phyloP scores from a whole-genome alignment of 805 yeast genomes.

The Kluyveromyces dobzhanskii region DNA sequence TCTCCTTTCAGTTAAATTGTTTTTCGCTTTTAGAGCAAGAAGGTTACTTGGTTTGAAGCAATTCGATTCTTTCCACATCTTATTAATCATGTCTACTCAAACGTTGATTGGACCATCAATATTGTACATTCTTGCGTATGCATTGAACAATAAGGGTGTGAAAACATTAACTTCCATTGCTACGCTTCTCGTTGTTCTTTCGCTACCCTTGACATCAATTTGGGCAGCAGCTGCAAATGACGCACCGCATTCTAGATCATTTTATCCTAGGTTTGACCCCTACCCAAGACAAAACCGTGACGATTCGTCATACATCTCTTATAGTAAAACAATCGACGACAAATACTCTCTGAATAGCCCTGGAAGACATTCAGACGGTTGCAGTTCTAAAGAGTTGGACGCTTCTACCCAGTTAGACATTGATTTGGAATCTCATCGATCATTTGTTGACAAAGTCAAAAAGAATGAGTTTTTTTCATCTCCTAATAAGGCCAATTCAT shows the following conservation, averaged over 20 bases:
- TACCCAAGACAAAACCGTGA: conserved; percentile 5
- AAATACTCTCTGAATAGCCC: conserved; percentile 1
- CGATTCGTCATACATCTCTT: conserved; percentile 4
- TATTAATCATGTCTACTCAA: conserved; percentile 75
- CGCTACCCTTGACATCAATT: conserved; percentile 75
- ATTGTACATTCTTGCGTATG: conserved; percentile 49
- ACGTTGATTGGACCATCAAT: conserved; percentile 73
- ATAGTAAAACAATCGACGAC: conserved; percentile 1
- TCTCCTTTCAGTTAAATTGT: conserved; percentile 55
- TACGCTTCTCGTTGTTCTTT: conserved; percentile 53
- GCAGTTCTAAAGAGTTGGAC: conserved; percentile 1
- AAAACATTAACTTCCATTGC: conserved; percentile 45
- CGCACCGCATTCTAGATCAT: conserved; percentile 34
- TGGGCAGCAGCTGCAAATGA: conserved; percentile 76
- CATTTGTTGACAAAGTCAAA: background rate
- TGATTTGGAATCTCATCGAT: conserved; percentile 1
- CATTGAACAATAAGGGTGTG: conserved; percentile 27
- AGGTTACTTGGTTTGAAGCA: conserved; percentile 71
- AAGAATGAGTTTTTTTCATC: background rate
- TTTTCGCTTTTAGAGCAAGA: conserved; percentile 62
- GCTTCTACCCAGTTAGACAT: conserved; percentile 1
- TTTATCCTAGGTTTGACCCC: conserved; percentile 17
- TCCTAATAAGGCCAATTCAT: background rate
- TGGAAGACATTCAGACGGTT: background rate
- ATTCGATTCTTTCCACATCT: conserved; percentile 72